Base-by-base conservation (phyloP, 805 yeast species). In the Zygosaccharomyces bisporus region DNA sequence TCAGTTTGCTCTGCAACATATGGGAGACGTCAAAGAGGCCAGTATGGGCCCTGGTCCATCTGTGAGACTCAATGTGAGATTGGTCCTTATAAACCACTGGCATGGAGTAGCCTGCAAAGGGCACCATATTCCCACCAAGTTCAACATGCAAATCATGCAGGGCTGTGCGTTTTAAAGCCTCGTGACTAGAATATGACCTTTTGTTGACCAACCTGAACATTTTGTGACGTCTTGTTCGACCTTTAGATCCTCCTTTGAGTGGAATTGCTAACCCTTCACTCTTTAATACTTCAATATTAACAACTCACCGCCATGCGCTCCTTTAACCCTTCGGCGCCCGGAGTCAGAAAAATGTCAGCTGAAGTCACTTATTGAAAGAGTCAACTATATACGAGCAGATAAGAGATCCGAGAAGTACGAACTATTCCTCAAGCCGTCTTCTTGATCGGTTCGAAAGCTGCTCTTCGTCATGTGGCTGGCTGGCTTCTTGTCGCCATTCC, bases 21-120 rank as follows among this genome's bases (percentile, higher is more conserved):
- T 93, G 99, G 43, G 96, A 86, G 41, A 93, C 99, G 63, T 93
- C 99, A 58, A 93, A 93, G 40, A 93, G 71, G 5, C 99, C 99
- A 29, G 90, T 89, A 50, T 86, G 77, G 16, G 71, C 59, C 64
- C 99, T 79, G 0, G 91, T 95, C 98, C 98, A 93, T 42, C 83
- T 77, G 69, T 93, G 99, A 1, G 97, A 89, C 49, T 89, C 95
- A 32, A 88, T 80, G 64, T 91, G 98, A 1, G 86, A 68, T 67
- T 86, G 95, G n/a, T 75, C 81, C 51, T 79, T 75, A 71, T 90
- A 93, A 23, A 88, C 67, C 7, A 93, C 89, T 1, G 99, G 99
- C 97, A 93, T 91, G 37, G 83, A 78, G 59, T 78, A 93, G n/a
- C 96, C 96, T 13, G 98, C 98, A 67, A 86, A 93, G 35, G 95